Evolutionary conservation across 1,139 yeast species (phyloP).

Genomic region (Pichia sp.): DNA sequence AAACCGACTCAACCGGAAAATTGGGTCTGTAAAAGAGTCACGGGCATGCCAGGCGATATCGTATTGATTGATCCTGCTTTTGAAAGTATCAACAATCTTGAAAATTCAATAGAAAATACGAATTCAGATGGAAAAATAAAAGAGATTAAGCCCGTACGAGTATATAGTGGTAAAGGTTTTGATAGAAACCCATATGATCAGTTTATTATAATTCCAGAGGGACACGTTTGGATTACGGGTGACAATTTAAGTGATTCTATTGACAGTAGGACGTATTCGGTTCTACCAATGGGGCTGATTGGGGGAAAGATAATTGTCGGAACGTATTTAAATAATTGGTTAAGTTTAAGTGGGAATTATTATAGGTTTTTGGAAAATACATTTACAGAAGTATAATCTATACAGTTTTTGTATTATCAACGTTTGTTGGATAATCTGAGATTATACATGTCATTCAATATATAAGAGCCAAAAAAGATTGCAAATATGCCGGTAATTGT

Average conservation of each 20-base stretch:
- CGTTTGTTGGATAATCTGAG: constrained; percentile 18
- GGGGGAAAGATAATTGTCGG: constrained; percentile 62
- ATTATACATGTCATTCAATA: constrained; percentile 31
- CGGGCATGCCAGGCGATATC: constrained; percentile 94
- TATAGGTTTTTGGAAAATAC: constrained; percentile 11
- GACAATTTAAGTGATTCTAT: constrained; percentile 85
- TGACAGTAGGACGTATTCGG: constrained; percentile 85
- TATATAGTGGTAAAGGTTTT: constrained; percentile 8
- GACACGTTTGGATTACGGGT: constrained; percentile 97
- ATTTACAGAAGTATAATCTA: constrained; percentile 3
- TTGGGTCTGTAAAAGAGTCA: constrained; percentile 83
- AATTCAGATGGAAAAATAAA: background rate
- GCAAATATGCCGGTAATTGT: constrained; percentile 48
- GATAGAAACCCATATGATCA: constrained; percentile 32
- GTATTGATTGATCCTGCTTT: constrained; percentile 74
- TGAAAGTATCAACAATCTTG: constrained; percentile 20
- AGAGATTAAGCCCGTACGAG: background rate
- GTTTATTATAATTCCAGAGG: constrained; percentile 66
- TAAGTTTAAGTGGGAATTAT: constrained; percentile 13
- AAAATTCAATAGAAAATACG: background rate
- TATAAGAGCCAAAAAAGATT: constrained; percentile 62
- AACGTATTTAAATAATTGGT: constrained; percentile 19
- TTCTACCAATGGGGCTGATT: constrained; percentile 78
- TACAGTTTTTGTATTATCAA: constrained; percentile 3
- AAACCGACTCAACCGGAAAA: constrained; percentile 88